Base-by-base conservation (phyloP, 2,329 filamentous ascomycete species). In the Akanthomyces dipterigenus region DNA sequence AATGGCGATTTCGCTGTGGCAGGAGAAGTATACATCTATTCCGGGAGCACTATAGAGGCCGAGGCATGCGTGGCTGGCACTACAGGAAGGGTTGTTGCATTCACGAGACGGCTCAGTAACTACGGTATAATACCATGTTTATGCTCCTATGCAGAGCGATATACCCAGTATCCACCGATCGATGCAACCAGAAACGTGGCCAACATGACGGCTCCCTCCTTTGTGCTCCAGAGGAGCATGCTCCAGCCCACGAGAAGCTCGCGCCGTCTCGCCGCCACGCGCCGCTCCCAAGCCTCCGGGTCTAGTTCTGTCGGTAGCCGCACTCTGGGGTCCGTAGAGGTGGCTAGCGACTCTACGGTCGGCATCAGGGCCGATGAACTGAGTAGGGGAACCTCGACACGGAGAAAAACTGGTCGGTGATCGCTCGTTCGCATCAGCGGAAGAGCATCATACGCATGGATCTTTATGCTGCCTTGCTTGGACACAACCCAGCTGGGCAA, bases 361-460 rank as follows among this genome's bases (percentile, higher is more conserved):
- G 77, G 75, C 4, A 67, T 64, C 42, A 84, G 71, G 48, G 75
- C 73, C 11, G 71, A 69, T 2, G 73, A 72, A 12, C 72, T 67
- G 53, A 85, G 66, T 6, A 91, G 75, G 1, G 90, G 88, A 18
- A 97, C 81, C 0, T 78, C 77, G 8, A 87, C 79, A 4, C 88
- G 84, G 26, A 96, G 78, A 53, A 86, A 89, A 3, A 98, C 95
- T 7, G 92, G 83, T 34, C 91, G 85, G 75, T 99, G 95, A 72
- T 99, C 95, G 59, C 90, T 95, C 9, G 88, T 90, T n/a, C 84
- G 80, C 64, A 96, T 83, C 2, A 96, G 77, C 1, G 93, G 91
- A 31, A 98, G 78, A 18, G 89, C 85, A 18, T 86, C 81, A 73
- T 98, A 98, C 26, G 85, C 78, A 26, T 77, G 73, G n/a, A 91